phyloP scores from a whole-genome alignment of 2,329 filamentous ascomycete species.

The Juglanconis oblonga region DNA sequence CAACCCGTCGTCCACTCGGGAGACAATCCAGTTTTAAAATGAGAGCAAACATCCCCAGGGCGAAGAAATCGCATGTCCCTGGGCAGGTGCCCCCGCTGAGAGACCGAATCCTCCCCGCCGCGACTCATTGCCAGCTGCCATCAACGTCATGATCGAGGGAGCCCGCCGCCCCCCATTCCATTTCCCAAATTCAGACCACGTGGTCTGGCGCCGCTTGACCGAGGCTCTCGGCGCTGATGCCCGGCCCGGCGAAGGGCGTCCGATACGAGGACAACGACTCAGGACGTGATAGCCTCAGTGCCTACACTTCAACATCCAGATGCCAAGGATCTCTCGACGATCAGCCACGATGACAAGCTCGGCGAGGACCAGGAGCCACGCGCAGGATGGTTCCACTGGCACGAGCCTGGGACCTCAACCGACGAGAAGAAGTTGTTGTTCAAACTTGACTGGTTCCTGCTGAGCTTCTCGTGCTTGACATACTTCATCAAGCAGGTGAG shows the following conservation, averaged over 20 bases:
- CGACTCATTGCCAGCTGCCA: too few species aligned
- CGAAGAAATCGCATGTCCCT: too few species aligned
- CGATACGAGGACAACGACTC: background rate
- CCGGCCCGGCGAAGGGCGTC: background rate
- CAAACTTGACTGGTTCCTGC: conserved; percentile 49
- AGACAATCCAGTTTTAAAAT: too few species aligned
- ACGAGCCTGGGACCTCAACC: conserved; percentile 36
- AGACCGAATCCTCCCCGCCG: too few species aligned
- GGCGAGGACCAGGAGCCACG: background rate
- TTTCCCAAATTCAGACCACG: too few species aligned
- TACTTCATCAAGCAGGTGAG: conserved; percentile 40
- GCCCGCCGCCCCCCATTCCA: too few species aligned
- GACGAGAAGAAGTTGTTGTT: conserved; percentile 43
- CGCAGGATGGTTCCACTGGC: conserved; percentile 37
- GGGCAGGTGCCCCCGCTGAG: too few species aligned
- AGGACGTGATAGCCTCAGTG: background rate
- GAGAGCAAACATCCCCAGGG: too few species aligned
- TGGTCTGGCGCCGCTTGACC: too few species aligned
- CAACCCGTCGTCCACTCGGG: too few species aligned
- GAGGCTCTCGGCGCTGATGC: background rate
- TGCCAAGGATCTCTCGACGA: background rate
- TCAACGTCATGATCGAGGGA: too few species aligned
- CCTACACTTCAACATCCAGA: background rate
- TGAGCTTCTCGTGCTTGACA: conserved; percentile 38
- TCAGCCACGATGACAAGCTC: background rate